Base-by-base conservation (phyloP, 2,329 filamentous ascomycete genomes). In the Conoideocrella luteorostrata region DNA sequence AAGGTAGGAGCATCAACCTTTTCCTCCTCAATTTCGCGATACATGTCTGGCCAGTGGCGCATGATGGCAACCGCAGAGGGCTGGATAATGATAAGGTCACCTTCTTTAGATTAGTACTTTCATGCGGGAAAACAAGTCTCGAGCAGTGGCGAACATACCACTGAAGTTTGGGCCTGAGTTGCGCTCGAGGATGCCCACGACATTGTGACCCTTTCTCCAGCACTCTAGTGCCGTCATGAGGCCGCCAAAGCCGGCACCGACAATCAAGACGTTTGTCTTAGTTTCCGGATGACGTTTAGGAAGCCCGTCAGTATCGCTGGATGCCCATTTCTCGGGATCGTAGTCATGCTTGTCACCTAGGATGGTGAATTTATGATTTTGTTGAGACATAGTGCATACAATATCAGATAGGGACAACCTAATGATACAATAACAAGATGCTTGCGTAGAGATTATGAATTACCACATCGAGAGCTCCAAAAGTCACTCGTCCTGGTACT, bases 181-280 rank as follows among this genome's bases (percentile, higher is more conserved):
- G 12, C 43, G 39, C 12, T 52, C 50, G n/a, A 52, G 23, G 12
- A 52, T 44, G 1, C 40, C 28, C 9, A 51, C 49, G 10, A 52
- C 47, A 32, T 47, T 39, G 20, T 48, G 47, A 0, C 50, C 50
- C 11, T 51, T 44, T 13, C 50, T 38, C 49, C 47, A 52, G 29
- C 47, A 51, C 34, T 51, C 49, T 10, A 50, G 7, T 7, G 50
- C 50, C 4, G 39, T 24, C 18, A 39, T 42, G 4, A 52, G 41
- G 3, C 50, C 49, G 3, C 36, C 43, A 11, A 46, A 24, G 9
- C 50, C 50, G 15, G 41, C 49, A 15, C 49, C 49, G 10, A 47
- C 47, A 4, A 52, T 46, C 7, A 52, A 29, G 13, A 50, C 47
- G 32, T 39, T 40, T 10, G 48, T 37, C 12, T 43, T 32, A 5